phyloP scores from a whole-genome alignment of 1,284 basidiomycete species.

The Mycocalia duriaeana region DNA sequence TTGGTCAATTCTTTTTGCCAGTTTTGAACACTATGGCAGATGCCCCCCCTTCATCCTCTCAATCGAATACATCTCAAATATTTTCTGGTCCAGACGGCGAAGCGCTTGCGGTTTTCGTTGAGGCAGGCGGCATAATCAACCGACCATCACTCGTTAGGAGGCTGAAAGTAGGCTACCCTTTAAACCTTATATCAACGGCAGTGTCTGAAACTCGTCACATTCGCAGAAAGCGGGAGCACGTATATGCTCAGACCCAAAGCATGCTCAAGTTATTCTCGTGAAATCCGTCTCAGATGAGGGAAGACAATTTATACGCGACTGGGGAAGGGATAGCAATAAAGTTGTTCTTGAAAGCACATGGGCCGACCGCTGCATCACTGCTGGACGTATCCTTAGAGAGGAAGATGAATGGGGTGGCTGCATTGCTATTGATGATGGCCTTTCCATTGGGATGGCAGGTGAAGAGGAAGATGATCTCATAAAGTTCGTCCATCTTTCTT shows the following conservation, averaged over 20 bases:
- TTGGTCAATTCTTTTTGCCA: neutral
- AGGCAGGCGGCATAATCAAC: conserved; percentile 43
- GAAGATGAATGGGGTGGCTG: conserved; percentile 54
- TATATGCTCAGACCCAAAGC: conserved; percentile 40
- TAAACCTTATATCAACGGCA: neutral
- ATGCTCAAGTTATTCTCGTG: conserved; percentile 53
- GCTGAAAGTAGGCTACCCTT: conserved; percentile 37
- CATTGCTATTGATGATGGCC: conserved; percentile 40
- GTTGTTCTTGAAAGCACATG: conserved; percentile 42
- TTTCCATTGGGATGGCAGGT: conserved; percentile 31
- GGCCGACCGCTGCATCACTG: conserved; percentile 37
- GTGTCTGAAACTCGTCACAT: no score
- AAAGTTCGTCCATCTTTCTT: conserved; percentile 21
- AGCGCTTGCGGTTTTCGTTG: conserved; percentile 38
- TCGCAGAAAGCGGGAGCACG: conserved; percentile 47
- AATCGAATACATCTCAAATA: conserved; percentile 15
- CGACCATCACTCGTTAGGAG: conserved; percentile 47
- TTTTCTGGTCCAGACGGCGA: conserved; percentile 26
- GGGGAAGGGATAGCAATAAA: conserved; percentile 46
- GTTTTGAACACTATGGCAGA: neutral
- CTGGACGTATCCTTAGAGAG: conserved; percentile 36
- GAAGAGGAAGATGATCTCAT: conserved; percentile 26
- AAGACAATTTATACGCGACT: conserved; percentile 48
- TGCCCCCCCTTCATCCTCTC: conserved; percentile 10
- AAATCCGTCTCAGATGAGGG: conserved; percentile 48